These are phyloP conservation scores for Cutaneotrichosporon cavernicola DNA, from an alignment of 1,284 basidiomycete species.

Conservation along the genomic window DNA sequence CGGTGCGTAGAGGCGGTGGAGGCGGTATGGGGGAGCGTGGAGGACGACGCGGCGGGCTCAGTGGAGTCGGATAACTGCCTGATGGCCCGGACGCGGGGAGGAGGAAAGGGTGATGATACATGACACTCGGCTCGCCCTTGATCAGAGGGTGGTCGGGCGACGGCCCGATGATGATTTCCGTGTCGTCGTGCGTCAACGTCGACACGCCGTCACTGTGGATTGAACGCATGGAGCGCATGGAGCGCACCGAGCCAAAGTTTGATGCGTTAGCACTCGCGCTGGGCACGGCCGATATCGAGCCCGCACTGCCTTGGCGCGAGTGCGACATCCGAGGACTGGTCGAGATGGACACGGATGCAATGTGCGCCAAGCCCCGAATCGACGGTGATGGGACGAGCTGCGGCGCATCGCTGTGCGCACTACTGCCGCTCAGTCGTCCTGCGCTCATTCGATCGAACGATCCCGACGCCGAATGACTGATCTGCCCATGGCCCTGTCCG, in stretches of 20 bases:
- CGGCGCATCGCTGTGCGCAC: neutral
- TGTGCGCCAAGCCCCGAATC: neutral
- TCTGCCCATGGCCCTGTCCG: neutral
- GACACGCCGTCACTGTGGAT: constrained; percentile 6
- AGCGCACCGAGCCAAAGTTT: constrained; percentile 13
- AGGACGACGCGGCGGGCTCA: constrained; percentile 12
- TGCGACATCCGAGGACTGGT: neutral
- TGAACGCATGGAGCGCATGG: constrained; percentile 8
- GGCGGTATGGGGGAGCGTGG: constrained; percentile 3
- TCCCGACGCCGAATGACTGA: neutral
- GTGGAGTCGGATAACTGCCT: neutral
- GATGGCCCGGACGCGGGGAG: neutral
- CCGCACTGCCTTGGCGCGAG: neutral
- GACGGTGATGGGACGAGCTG: neutral
- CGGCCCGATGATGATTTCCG: constrained; percentile 3
- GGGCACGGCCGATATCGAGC: neutral
- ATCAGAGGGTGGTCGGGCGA: neutral
- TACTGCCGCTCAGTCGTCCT: neutral
- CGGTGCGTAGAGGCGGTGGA: neutral
- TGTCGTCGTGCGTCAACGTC: constrained; percentile 1
- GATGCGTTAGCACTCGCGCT: neutral
- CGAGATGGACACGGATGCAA: neutral
- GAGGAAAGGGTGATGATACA: constrained; percentile 11
- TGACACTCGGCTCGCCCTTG: constrained; percentile 9
- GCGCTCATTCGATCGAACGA: neutral